Evolutionary conservation across 129 eudicot species (phyloP), one percentile per base, ranked within the genome.

Genomic region (Smallanthus sonchifolius): DNA sequence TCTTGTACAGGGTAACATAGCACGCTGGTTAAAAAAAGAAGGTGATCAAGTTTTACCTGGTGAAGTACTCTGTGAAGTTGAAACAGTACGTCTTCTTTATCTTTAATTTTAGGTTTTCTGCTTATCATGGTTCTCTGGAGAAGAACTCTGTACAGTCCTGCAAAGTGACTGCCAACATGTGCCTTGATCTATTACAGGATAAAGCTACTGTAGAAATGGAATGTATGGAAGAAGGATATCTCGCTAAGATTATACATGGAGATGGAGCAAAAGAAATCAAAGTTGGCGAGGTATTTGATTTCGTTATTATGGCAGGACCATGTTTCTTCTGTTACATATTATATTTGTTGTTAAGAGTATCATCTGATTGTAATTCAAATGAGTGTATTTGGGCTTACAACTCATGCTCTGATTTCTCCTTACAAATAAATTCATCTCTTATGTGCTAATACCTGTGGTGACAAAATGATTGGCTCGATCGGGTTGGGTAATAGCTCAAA

Each of bases 21-120:
- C 99, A 48, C 87, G 96, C 57, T 94, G 99, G 99, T 78, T 94
- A 81, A 94, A 94, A 85, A 94, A 90, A 88, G 99, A 94, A 84
- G 99, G 99, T 36, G 99, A 94, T 56, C 84, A 88, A 87, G 83
- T 94, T 72, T 76, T 87, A 66, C 84, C 97, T 37, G 99, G 99
- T 70, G 99, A 94, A 81, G 99, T 94, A 28, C 97, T 94, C 6
- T 94, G 99, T 82, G 99, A 94, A 94, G 99, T 94, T 56, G 99
- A 94, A 88, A 94, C 99, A 2, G 99, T 94, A 80, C 34, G 89
- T 62, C 72, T 35, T 4, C 59, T 74, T 66, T 13, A 28, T 60
- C 75, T 38, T 65, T 10, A 49, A 1, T 30, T 30, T 56, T 44
- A 2, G 45, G 52, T 77, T 66, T n/a, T 7, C 67, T 43, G 67